Percentiles rank a stretch among this genome's conserved stretches.
These are phyloP conservation scores for Fusarium sp. DNA, from an alignment of 2,329 filamentous ascomycete species.

Conservation along the genomic window DNA sequence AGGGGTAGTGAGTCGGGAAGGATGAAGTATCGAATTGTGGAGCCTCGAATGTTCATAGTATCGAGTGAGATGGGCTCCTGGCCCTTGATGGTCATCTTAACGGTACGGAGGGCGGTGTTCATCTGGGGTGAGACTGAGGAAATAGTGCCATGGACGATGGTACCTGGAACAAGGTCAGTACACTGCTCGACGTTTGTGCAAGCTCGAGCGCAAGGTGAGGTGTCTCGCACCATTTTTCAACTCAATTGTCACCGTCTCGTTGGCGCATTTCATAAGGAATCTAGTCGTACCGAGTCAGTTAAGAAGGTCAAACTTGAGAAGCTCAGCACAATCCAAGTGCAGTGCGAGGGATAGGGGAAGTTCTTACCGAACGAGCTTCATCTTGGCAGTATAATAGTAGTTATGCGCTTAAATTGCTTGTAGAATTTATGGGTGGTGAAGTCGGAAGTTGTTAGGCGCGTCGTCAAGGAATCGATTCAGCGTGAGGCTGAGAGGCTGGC, in stretches of 20 bases:
- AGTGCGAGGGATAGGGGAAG: neutral
- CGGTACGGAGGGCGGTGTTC: constrained; percentile 95
- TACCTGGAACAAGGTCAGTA: constrained; percentile 67
- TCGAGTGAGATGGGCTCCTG: constrained; percentile 90
- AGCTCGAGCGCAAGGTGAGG: neutral
- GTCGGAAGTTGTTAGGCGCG: constrained; percentile 30
- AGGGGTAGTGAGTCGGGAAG: constrained; percentile 94
- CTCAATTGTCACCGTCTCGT: constrained; percentile 98
- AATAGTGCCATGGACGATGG: constrained; percentile 96
- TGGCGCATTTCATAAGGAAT: constrained; percentile 99
- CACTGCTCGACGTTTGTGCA: neutral
- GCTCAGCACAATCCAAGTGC: constrained; percentile 37
- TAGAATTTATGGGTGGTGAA: constrained; percentile 6
- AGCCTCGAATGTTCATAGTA: constrained; percentile 96
- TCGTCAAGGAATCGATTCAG: constrained; percentile 35
- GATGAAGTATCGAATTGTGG: constrained; percentile 96
- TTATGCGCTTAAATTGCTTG: constrained; percentile 11
- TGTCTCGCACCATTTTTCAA: constrained; percentile 86
- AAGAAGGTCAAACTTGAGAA: constrained; percentile 31
- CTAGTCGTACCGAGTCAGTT: constrained; percentile 61
- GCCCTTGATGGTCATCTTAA: constrained; percentile 94
- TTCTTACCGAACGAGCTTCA: constrained; percentile 96
- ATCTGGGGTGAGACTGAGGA: constrained; percentile 97
- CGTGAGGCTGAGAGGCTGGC: constrained; percentile 47
- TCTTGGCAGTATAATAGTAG: constrained; percentile 60